Conservation (phyloP, 1,139 yeast genomes). For the Hyphopichia khmerensis region DNA sequence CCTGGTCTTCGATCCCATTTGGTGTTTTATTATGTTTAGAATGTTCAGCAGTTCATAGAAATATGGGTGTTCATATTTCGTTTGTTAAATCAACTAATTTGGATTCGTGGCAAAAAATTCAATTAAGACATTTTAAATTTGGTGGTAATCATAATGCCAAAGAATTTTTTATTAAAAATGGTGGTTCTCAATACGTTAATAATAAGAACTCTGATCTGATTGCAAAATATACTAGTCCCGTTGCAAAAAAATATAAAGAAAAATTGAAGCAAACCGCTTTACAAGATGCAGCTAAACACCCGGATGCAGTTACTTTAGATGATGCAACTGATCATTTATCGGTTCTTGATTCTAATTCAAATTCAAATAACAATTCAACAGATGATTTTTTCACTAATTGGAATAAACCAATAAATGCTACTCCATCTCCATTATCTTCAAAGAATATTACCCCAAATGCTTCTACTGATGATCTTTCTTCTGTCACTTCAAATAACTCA, state of each 20-base stretch:
- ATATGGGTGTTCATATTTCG: conserved; percentile 50
- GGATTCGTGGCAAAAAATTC: conserved; percentile 88
- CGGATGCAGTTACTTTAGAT: conserved; percentile 62
- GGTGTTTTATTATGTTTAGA: conserved; percentile 49
- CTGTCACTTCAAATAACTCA: conserved; percentile 3
- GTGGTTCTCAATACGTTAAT: conserved; percentile 68
- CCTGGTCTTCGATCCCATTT: conserved; percentile 53
- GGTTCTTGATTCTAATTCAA: conserved; percentile 33
- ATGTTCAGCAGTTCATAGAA: conserved; percentile 51
- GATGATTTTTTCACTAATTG: conserved; percentile 92
- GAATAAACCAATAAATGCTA: conserved; percentile 67
- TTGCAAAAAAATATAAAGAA: conserved; percentile 76
- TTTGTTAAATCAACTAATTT: conserved; percentile 84
- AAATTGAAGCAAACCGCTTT: conserved; percentile 69
- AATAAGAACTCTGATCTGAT: conserved; percentile 57
- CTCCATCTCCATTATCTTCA: conserved; percentile 59
- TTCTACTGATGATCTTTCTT: conserved; percentile 35
- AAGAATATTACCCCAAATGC: conserved; percentile 48
- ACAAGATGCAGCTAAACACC: conserved; percentile 66
- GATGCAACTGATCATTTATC: conserved; percentile 46
- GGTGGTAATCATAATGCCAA: conserved; percentile 90
- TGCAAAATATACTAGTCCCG: conserved; percentile 76
- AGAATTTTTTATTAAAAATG: conserved; percentile 79
- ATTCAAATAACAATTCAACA: conserved; percentile 40
- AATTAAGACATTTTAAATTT: conserved; percentile 83